These are phyloP conservation scores for Thermomyces lanuginosus DNA, from an alignment of 2,329 filamentous ascomycete genomes.

Conservation along the genomic window DNA sequence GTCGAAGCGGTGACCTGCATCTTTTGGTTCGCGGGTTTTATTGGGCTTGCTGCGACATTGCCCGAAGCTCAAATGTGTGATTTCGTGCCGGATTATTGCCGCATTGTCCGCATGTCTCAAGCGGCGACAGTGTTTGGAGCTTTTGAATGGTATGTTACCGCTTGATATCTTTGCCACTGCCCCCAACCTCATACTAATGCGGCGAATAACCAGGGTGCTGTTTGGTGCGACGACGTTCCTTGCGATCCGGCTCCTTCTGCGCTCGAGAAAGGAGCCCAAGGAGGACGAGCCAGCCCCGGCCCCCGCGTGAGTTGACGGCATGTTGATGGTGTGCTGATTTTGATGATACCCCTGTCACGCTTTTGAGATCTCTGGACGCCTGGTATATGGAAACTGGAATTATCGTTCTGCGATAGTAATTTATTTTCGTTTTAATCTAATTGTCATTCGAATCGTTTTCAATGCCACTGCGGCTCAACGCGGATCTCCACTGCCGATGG, in stretches of 20 bases:
- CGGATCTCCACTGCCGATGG: background rate
- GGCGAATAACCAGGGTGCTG: constrained; percentile 2
- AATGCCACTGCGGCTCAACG: too few species aligned
- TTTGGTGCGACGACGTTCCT: constrained; percentile 7
- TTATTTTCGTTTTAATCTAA: too few species aligned
- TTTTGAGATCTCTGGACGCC: too few species aligned
- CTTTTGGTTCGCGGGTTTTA: constrained; percentile 81
- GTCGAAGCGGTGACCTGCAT: constrained; percentile 59
- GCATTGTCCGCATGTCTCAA: constrained; percentile 41
- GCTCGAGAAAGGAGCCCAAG: constrained; percentile 1
- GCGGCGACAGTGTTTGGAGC: constrained; percentile 33
- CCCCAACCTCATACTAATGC: background rate
- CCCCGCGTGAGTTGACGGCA: constrained; percentile 3
- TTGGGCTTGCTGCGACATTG: constrained; percentile 54
- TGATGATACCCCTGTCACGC: background rate
- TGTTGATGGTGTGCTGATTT: constrained; percentile 1
- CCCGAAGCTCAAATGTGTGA: constrained; percentile 3
- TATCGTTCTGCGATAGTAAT: too few species aligned
- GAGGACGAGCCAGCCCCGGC: constrained; percentile 4
- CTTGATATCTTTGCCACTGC: too few species aligned
- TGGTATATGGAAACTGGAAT: too few species aligned
- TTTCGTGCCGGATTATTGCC: too few species aligned
- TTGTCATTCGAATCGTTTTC: too few species aligned
- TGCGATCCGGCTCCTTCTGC: constrained; percentile 4
- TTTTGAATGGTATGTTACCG: constrained; percentile 30